Base-by-base conservation (phyloP, 768 basidiomycete species). In the Crepidotus variabilis region DNA sequence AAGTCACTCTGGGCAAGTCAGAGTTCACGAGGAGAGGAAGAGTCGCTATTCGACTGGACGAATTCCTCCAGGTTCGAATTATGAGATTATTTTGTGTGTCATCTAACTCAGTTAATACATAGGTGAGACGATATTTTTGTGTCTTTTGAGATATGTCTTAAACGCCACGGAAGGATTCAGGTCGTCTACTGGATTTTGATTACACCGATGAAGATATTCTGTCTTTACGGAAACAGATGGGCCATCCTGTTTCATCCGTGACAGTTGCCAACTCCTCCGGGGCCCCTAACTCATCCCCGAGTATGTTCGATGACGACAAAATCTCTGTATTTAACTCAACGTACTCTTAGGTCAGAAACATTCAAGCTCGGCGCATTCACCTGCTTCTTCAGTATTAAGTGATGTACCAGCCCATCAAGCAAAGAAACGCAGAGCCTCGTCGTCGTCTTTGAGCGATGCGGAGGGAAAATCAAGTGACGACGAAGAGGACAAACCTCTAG, bases 21-120 rank as follows among this genome's bases (percentile, higher is more conserved):
- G 88, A 92, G 70, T 86, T 87, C 69, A 69, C 73, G n/a, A 80
- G 94, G 39, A 79, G 90, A 68, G 83, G 79, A 45, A 85, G 84
- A 55, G 82, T 90, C 10, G 92, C 91, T 2, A 81, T 87, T 51
- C 82, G 88, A 56, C 78, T 94, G 52, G 94, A 95, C 65, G 90
- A 93, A 69, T 67, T 90, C 54, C 72, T 94, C 48, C 82, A 92
- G 81, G 93, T 91, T 60, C 60, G 85, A 64, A 35, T 22, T 46
- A 57, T 47, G 45, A 51, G 34, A 22, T 20, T 53, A 43, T 47
- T 45, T 22, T n/a, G 47, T 55, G 18, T 54, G 46, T 43, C 16
- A 50, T 48, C 54, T 59, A 23, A 33, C 50, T 45, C 48, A 55
- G 55, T 45, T 28, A 46, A 43, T 28, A n/a, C 35, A 48, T 35